phyloP scores from a whole-genome alignment of 2,329 filamentous ascomycete genomes.

The Ascochyta fabae region DNA sequence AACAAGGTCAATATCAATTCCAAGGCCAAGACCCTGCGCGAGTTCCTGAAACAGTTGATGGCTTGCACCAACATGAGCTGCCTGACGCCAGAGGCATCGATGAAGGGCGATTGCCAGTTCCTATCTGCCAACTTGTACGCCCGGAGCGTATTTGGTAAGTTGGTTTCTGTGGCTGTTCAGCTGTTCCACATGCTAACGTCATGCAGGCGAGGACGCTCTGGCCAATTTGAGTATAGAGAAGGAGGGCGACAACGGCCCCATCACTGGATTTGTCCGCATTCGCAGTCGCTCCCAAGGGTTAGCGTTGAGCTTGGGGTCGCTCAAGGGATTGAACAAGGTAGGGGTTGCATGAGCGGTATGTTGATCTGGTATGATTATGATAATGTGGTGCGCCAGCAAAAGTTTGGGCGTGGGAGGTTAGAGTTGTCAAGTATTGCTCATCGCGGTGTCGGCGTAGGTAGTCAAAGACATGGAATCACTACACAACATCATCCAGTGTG shows the following conservation, averaged over 20 bases:
- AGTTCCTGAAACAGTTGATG: conserved; percentile 95
- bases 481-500: background rate
- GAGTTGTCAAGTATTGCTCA: conserved; percentile 1
- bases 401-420: conserved; percentile 1
- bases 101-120: conserved; percentile 98
- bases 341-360: conserved; percentile 31
- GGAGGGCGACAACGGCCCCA: conserved; percentile 91
- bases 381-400: conserved; percentile 10
- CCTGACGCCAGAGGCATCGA: conserved; percentile 90
- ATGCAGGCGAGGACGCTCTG: conserved; percentile 90
- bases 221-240: conserved; percentile 98
- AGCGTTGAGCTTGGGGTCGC: conserved; percentile 87
- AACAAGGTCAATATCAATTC: conserved; percentile 99
- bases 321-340: conserved; percentile 82
- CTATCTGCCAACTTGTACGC: conserved; percentile 96
- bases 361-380: conserved; percentile 9
- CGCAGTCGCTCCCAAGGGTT: conserved; percentile 95
- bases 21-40: conserved; percentile 87
- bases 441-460: conserved; percentile 4
- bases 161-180: conserved; percentile 5
- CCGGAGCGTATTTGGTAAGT: conserved; percentile 95
- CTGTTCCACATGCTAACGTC: conserved; percentile 11
- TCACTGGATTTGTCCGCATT: conserved; percentile 97
- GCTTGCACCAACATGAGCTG: conserved; percentile 99
- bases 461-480: conserved; percentile 5